These are phyloP conservation scores for Pythium pyrilobum DNA, from an alignment of 352 stramenopile genomes.

Conservation along the genomic window DNA sequence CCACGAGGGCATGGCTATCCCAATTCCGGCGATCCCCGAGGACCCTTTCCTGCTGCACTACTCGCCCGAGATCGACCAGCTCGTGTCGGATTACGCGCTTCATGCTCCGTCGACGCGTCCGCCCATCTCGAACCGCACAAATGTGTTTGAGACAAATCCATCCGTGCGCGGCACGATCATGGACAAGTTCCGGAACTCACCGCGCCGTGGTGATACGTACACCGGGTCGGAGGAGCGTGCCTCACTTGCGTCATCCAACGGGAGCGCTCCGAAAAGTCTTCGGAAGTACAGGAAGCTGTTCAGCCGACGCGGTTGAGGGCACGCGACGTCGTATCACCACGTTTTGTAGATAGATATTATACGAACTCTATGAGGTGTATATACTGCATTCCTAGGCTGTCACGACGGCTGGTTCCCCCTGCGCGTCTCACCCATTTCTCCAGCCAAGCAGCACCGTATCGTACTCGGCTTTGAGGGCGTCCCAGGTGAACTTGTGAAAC, in stretches of 20 bases:
- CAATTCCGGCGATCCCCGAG: slow-evolving; percentile 22
- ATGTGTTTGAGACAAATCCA: slow-evolving; percentile 9
- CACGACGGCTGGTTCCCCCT: background rate
- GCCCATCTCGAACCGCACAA: slow-evolving; percentile 3
- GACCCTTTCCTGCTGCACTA: slow-evolving; percentile 68
- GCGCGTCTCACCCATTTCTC: background rate
- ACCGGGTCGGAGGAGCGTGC: background rate
- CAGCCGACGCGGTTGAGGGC: slow-evolving; percentile 5
- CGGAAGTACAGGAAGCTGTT: slow-evolving; percentile 24
- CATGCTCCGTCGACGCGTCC: slow-evolving; percentile 1
- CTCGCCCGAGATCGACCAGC: slow-evolving; percentile 48
- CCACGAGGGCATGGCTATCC: slow-evolving; percentile 19
- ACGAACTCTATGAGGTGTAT: no score
- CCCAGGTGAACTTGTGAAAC: slow-evolving; percentile 32
- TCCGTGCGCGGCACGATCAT: slow-evolving; percentile 24
- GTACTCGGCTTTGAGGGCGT: slow-evolving; percentile 20
- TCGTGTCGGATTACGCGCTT: slow-evolving; percentile 46
- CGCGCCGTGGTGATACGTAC: background rate
- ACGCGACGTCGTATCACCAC: background rate
- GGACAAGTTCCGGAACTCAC: slow-evolving; percentile 20
- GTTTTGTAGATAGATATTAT: background rate
- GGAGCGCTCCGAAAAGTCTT: slow-evolving; percentile 1
- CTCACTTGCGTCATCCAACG: slow-evolving; percentile 7
- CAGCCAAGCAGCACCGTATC: slow-evolving; percentile 15
- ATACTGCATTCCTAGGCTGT: no score